Conservation (phyloP, 73 alveolate genomes). For the Durusdinium trenchii region DNA sequence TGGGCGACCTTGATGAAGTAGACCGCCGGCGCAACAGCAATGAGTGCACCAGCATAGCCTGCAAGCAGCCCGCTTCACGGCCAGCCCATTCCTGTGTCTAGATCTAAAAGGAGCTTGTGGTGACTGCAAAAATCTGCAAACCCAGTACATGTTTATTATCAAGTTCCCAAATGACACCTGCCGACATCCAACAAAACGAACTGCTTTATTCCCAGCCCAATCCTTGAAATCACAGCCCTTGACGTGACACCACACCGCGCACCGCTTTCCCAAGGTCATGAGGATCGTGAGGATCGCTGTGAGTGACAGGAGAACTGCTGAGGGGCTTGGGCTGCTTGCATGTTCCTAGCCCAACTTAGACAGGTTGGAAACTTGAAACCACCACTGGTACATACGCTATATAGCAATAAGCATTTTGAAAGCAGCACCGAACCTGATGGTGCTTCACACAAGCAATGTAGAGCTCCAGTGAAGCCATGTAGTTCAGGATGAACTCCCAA, state of each 20-base stretch:
- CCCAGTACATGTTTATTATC: neutral
- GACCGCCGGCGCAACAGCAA: neutral
- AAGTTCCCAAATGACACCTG: neutral
- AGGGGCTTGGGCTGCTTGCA: neutral
- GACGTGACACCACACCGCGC: neutral
- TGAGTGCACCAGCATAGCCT: neutral
- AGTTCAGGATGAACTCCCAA: neutral
- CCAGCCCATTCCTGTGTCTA: conserved; percentile 3
- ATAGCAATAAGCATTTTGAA: no score
- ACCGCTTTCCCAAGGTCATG: conserved; percentile 5
- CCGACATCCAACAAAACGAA: neutral
- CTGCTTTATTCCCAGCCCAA: neutral
- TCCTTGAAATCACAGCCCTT: neutral
- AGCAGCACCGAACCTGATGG: no score
- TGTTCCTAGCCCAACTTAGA: neutral
- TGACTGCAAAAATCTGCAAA: no score
- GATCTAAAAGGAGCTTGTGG: no score
- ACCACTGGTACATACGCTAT: no score
- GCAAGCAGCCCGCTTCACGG: neutral
- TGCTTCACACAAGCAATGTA: neutral
- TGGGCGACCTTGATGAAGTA: neutral
- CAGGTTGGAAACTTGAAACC: no score
- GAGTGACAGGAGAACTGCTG: neutral
- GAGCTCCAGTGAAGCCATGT: neutral
- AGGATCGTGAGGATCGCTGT: neutral